These are phyloP conservation scores for Colletotrichum gloeosporioides DNA, from an alignment of 2,329 filamentous ascomycete genomes.

Conservation along the genomic window DNA sequence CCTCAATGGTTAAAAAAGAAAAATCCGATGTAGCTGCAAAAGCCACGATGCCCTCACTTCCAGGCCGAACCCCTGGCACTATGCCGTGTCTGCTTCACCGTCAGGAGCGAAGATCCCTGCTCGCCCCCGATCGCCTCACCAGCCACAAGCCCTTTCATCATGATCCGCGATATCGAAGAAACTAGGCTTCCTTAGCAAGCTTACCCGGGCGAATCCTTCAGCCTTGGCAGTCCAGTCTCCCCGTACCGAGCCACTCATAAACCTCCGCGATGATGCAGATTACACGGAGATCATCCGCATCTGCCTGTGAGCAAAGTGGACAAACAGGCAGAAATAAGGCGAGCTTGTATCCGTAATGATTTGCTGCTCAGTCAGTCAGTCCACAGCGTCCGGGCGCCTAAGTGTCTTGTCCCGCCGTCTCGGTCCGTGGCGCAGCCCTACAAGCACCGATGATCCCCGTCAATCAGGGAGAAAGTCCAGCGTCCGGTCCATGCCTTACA, in stretches of 20 bases:
- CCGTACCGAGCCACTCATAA: background rate
- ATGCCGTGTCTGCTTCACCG: background rate
- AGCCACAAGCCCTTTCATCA: background rate
- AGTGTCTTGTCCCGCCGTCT: background rate
- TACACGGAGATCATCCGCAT: background rate
- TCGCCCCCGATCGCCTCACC: background rate
- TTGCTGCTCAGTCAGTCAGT: background rate
- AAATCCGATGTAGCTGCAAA: background rate
- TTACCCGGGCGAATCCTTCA: background rate
- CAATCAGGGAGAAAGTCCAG: background rate
- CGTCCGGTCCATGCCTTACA: background rate
- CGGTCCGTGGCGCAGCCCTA: background rate
- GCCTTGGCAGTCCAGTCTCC: background rate
- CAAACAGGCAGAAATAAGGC: background rate
- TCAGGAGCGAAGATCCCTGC: background rate
- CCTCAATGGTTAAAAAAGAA: background rate
- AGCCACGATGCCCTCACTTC: background rate
- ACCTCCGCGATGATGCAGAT: background rate
- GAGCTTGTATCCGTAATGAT: background rate
- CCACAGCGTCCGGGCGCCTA: background rate
- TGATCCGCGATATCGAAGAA: background rate
- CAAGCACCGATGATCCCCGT: conserved; percentile 2
- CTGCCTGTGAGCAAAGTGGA: background rate
- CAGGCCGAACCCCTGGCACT: background rate
- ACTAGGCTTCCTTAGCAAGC: background rate